phyloP scores from a whole-genome alignment of 768 basidiomycete genomes.

The Pleurotus djamor region DNA sequence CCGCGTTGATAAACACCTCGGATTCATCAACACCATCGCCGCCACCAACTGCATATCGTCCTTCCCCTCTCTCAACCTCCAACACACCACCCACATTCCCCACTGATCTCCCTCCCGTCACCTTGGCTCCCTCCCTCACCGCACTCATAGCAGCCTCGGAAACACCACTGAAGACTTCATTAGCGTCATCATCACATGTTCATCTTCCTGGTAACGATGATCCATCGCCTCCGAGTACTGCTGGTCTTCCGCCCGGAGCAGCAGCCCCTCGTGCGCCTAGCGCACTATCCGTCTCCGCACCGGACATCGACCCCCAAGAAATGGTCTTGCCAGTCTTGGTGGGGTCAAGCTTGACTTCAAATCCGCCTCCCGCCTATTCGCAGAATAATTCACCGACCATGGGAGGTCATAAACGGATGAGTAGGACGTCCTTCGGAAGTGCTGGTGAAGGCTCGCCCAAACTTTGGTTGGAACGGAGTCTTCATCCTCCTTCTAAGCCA shows the following conservation, averaged over 20 bases:
- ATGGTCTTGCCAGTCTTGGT: background rate
- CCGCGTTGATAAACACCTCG: background rate
- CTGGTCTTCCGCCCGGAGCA: background rate
- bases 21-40: background rate
- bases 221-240: too few relatives aligned
- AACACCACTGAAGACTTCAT: background rate
- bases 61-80: conserved; percentile 2
- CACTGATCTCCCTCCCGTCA: background rate
- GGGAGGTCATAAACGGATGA: background rate
- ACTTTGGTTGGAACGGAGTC: background rate
- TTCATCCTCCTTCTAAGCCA: background rate
- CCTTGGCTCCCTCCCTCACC: background rate
- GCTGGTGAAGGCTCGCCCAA: background rate
- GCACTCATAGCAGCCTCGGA: background rate
- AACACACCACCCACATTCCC: background rate
- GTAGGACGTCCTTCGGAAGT: background rate
- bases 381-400: background rate
- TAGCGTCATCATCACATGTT: background rate
- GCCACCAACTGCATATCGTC: background rate
- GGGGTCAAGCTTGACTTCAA: background rate
- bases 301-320: background rate
- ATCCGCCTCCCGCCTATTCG: background rate
- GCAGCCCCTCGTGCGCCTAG: background rate
- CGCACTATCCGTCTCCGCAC: background rate
- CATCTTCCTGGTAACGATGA: background rate